A percentile compares a stretch with the other conserved stretches of the same genome.
Conservation (phyloP, 2,329 filamentous ascomycete species). For the Aureobasidium sp. region DNA sequence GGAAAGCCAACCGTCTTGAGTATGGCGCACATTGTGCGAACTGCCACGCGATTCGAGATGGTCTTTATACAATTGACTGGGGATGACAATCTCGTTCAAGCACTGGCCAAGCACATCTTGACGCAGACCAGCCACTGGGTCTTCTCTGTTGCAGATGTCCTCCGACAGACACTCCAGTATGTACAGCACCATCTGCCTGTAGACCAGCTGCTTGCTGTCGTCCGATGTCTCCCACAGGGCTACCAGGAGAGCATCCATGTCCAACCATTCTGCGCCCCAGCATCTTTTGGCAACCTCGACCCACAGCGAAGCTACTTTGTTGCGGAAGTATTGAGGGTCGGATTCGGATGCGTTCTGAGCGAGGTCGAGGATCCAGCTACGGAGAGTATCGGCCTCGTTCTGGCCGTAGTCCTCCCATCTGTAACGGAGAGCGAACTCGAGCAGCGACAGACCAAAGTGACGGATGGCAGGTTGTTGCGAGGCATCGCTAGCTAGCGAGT, state of each 20-base stretch:
- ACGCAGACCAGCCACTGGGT: constrained; percentile 72
- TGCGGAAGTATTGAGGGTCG: constrained; percentile 76
- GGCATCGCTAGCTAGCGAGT: constrained; percentile 66
- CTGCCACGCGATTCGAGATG: constrained; percentile 56
- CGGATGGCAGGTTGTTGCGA: constrained; percentile 72
- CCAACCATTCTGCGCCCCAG: constrained; percentile 85
- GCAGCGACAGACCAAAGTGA: constrained; percentile 85
- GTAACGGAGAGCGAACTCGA: constrained; percentile 84
- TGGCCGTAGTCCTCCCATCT: constrained; percentile 65
- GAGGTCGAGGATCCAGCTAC: constrained; percentile 69
- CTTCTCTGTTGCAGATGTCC: constrained; percentile 86
- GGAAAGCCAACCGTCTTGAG: constrained; percentile 77
- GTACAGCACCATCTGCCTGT: constrained; percentile 81
- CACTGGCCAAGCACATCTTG: constrained; percentile 79
- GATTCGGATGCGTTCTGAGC: constrained; percentile 60
- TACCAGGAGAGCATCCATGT: constrained; percentile 81
- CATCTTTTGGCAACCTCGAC: constrained; percentile 86
- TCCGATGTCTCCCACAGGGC: constrained; percentile 58
- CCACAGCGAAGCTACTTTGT: constrained; percentile 93
- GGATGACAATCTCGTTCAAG: constrained; percentile 89
- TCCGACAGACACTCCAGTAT: constrained; percentile 88
- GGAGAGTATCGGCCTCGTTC: constrained; percentile 59
- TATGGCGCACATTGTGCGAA: constrained; percentile 61
- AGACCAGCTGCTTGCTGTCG: constrained; percentile 36
- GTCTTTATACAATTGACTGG: constrained; percentile 62